Evolutionary conservation across 768 basidiomycete genomes (phyloP).

Genomic region (Rhizopogon sp.): DNA sequence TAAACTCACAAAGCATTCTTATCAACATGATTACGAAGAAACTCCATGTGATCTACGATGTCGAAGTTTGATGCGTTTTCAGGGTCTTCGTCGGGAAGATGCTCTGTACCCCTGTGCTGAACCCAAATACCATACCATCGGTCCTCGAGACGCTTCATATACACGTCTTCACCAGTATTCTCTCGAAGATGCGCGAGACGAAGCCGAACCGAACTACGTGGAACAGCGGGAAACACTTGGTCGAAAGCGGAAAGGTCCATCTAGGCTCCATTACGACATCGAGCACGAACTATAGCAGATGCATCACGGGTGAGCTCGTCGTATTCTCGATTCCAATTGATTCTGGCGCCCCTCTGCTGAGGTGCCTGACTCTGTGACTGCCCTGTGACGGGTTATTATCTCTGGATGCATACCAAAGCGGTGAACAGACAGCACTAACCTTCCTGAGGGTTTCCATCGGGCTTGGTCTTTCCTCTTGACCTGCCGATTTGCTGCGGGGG

Average conservation of each 20-base stretch:
- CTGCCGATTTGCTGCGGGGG: constrained; percentile 20
- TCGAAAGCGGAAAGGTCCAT: constrained; percentile 71
- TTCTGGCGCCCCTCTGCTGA: constrained; percentile 51
- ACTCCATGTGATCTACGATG: constrained; percentile 72
- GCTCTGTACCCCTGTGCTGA: constrained; percentile 58
- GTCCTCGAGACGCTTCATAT: constrained; percentile 74
- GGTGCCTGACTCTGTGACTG: constrained; percentile 8
- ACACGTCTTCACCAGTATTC: constrained; percentile 62
- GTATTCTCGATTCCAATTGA: constrained; percentile 81
- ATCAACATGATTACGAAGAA: constrained; percentile 76
- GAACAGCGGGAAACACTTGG: constrained; percentile 77
- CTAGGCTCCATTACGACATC: constrained; percentile 56
- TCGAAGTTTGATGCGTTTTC: constrained; percentile 69
- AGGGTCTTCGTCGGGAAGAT: constrained; percentile 69
- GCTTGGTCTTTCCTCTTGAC: constrained; percentile 30
- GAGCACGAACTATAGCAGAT: constrained; percentile 73
- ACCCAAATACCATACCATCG: constrained; percentile 79
- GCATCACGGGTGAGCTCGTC: constrained; percentile 89
- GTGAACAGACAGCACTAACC: constrained; percentile 17
- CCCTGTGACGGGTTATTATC: neutral
- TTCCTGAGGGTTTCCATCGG: constrained; percentile 19
- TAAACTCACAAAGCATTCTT: constrained; percentile 78
- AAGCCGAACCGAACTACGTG: constrained; percentile 66
- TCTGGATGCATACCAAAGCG: constrained; percentile 1
- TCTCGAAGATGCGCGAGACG: constrained; percentile 59